Base-by-base conservation (phyloP, 306 rosid species). In the Sesbania bispinosa region DNA sequence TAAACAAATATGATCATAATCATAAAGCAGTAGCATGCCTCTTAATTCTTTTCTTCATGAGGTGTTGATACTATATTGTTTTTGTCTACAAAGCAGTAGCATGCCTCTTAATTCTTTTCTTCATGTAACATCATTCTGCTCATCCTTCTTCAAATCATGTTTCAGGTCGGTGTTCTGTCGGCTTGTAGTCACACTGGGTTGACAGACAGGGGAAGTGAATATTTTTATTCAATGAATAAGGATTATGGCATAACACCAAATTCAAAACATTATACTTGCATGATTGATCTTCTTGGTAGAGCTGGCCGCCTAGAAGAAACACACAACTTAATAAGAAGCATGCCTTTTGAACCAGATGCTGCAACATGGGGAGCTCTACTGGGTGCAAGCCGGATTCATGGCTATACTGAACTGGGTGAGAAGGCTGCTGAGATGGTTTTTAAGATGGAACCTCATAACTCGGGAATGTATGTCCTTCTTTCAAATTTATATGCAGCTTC, bases 281-380 rank as follows among this genome's bases (percentile, higher is more conserved):
- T 90, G 88, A 74, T 88, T 41, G 97, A 90, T 77, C 97, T 88
- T 80, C 88, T 88, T 14, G 97, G 95, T 30, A 81, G 95, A 67
- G 90, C 92, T 4, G 97, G 97, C 62, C 80, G 82, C 62, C 73
- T 90, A 19, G 82, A 78, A 24, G 97, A 88, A 81, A 95, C 97
- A 9, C 83, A 75, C 16, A 78, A 86, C 62, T 80, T 90, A 53
- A 86, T 90, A 74, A 83, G 71, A 77, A 82, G 29, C 39, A 90
- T 90, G 95, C 89, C 95, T 65, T 86, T 86, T 32, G 76, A 85
- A 80, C 92, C 95, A 48, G 92, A 85, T 69, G 89, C 86, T 50
- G 92, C 95, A 60, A 76, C 95, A 48, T 90, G 95, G 97, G 97
- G 95, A 66, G 90, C 97, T 76, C 76, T 90, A 71, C 85, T 90